Conservation (phyloP, 1,284 basidiomycete species). For the Austroboletus olivaceoglutinosus region DNA sequence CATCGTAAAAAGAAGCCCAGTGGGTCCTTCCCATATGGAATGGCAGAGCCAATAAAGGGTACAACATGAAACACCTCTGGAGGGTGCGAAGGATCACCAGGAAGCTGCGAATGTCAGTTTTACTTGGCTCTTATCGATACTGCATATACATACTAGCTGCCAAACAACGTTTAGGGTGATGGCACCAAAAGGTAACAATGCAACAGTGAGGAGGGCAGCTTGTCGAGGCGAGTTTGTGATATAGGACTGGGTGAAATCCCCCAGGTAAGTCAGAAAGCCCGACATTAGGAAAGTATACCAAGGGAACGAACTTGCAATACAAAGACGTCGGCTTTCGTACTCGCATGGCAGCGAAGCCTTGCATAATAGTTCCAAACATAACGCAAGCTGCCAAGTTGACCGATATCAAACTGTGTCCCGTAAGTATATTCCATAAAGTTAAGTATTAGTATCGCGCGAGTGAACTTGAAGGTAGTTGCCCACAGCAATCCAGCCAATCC, state of each 20-base stretch:
- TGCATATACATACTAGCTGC: background rate
- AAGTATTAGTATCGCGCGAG: too few relatives aligned
- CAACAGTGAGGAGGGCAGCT: background rate
- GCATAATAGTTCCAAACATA: too few relatives aligned
- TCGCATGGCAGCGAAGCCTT: too few relatives aligned
- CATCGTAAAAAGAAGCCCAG: conserved; percentile 73
- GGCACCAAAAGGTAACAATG: background rate
- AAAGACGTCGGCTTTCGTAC: background rate
- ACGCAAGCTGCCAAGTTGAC: too few relatives aligned
- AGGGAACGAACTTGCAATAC: background rate
- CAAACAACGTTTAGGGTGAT: background rate
- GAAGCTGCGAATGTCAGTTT: conserved; percentile 40
- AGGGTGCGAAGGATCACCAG: conserved; percentile 57
- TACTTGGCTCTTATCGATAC: background rate
- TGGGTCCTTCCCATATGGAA: conserved; percentile 76
- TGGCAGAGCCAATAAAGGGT: conserved; percentile 77
- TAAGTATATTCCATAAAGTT: too few relatives aligned
- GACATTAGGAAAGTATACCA: background rate
- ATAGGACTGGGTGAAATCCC: background rate
- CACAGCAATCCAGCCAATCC: too few relatives aligned
- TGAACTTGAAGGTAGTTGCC: too few relatives aligned
- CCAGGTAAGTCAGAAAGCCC: background rate
- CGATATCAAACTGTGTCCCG: too few relatives aligned
- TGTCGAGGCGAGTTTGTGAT: background rate
- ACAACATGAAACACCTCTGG: conserved; percentile 80